Conservation (phyloP, 2,329 filamentous ascomycete species). For the Claviceps purpurea region DNA sequence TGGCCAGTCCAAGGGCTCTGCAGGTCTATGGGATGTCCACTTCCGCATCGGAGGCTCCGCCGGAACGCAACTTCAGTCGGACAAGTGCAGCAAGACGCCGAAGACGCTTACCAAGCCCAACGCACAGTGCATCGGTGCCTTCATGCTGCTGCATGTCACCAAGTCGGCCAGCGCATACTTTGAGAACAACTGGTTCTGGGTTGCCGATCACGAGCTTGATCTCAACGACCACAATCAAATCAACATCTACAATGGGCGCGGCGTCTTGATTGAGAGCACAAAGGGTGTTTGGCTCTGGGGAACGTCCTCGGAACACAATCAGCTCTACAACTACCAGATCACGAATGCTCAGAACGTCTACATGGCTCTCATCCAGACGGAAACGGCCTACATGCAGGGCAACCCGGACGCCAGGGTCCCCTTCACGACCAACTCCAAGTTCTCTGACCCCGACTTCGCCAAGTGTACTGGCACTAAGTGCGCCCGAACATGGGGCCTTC, state of each 20-base stretch:
- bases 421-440: constrained; percentile 44
- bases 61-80: constrained; percentile 69
- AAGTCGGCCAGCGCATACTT: constrained; percentile 56
- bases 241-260: constrained; percentile 79
- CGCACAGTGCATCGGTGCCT: constrained; percentile 58
- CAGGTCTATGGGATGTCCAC: constrained; percentile 91
- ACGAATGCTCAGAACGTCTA: constrained; percentile 65
- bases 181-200: constrained; percentile 87
- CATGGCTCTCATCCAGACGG: constrained; percentile 74
- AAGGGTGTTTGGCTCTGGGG: constrained; percentile 70
- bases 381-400: constrained; percentile 80
- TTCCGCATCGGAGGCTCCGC: constrained; percentile 80
- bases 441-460: constrained; percentile 56
- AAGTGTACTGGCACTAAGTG: constrained; percentile 41
- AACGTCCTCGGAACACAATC: constrained; percentile 55
- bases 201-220: constrained; percentile 82
- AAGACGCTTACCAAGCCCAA: constrained; percentile 46
- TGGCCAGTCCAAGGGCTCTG: constrained; percentile 50
- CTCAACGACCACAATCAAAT: constrained; percentile 60
- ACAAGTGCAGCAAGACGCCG: constrained; percentile 68
- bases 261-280: constrained; percentile 62
- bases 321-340: constrained; percentile 76
- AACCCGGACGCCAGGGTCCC: constrained; percentile 61
- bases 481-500: constrained; percentile 66
- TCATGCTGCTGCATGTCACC: constrained; percentile 55